Base-by-base conservation (phyloP, 2,329 filamentous ascomycete species). In the Fusarium abutilonis region DNA sequence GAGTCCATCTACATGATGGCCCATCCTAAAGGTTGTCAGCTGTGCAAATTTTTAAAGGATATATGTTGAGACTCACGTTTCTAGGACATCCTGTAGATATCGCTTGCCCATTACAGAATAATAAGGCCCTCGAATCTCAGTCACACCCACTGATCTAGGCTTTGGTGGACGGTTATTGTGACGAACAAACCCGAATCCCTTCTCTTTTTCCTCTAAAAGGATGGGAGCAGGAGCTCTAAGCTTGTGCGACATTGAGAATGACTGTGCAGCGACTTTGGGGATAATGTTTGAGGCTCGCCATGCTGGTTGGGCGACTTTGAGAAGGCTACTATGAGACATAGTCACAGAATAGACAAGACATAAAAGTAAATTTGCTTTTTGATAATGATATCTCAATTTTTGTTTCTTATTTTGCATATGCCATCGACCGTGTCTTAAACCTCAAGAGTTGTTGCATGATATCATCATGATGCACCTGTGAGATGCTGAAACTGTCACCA, bases 91-190 rank as follows among this genome's bases (percentile, higher is more conserved):
- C 17, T 78, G 71, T 1, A 85, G 71, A 53, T 84, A 83, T 35
- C 79, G 73, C 58, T 80, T 82, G 2, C 82, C 82, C 79, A 84
- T 83, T 4, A 76, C 81, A 0, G 80, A 80, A 68, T 85, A 85
- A 67, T 84, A 85, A 7, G 82, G 82, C 0, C 83, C 82, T 29
- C 82, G 75, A 52, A 85, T 85, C 69, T 85, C 83, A 1, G 83
- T 85, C 6, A 84, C 81, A 5, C 79, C 80, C 34, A 74, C 77
- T 6, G 68, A 76, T 26, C 83, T 74, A 4, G 82, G 82, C 68
- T 85, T 85, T 5, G 74, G 70, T 1, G 80, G 77, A 13, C 77
- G 70, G 0, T 75, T 75, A 49, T 84, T 85, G 26, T 82, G 82
- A 4, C 79, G 76, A 29, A 78, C 76, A 65, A 84, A 84, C 0